phyloP scores from a whole-genome alignment of 306 rosid genomes.

The apple (Malus domestica) region DNA sequence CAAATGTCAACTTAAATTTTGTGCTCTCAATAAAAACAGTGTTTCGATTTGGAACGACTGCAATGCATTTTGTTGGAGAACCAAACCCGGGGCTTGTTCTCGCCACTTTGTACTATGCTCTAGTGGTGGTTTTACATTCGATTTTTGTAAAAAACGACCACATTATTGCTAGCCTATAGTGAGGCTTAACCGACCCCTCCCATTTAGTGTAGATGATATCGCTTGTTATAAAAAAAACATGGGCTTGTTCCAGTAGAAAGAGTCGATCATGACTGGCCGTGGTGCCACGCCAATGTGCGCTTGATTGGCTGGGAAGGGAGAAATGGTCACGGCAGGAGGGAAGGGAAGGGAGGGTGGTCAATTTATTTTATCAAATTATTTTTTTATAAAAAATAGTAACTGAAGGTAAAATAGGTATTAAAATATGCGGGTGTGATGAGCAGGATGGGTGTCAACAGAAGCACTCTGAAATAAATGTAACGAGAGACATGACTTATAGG shows the following conservation, averaged over 20 bases:
- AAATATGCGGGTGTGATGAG: neutral
- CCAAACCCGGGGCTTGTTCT: neutral
- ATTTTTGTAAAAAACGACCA: too few species aligned
- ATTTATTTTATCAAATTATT: neutral
- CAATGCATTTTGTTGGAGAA: neutral
- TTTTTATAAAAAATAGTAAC: neutral
- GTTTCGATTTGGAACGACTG: neutral
- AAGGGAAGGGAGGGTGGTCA: neutral
- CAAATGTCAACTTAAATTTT: neutral
- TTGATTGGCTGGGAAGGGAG: neutral
- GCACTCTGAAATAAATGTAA: neutral
- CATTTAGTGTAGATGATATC: too few species aligned
- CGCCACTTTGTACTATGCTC: too few species aligned
- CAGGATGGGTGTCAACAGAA: neutral
- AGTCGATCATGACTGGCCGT: neutral
- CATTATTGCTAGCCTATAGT: too few species aligned
- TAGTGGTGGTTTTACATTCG: too few species aligned
- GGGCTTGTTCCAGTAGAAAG: neutral
- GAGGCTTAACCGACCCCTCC: fast-evolving
- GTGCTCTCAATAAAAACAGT: too few species aligned
- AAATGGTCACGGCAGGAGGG: neutral
- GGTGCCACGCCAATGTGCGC: neutral
- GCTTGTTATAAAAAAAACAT: too few species aligned
- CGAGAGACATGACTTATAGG: neutral
- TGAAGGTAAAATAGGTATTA: neutral